A percentile compares a stretch with the other conserved stretches of the same genome.
phyloP scores from a whole-genome alignment of 257 asterid genomes.

The Przewalskia tangutica region DNA sequence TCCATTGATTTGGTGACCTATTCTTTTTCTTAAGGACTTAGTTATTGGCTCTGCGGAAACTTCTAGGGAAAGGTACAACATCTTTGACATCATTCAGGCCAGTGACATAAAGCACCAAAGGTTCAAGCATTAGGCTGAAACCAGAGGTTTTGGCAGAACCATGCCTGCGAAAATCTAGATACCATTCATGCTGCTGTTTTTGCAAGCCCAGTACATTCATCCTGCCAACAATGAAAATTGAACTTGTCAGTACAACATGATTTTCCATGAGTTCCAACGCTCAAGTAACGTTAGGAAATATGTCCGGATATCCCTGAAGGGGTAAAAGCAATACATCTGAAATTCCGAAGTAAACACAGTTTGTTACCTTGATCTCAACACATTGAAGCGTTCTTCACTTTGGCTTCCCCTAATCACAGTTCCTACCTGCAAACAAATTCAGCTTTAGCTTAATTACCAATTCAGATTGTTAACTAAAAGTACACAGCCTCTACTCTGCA shows the following conservation, averaged over 20 bases:
- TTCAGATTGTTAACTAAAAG: neutral
- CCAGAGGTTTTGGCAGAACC: slow-evolving; percentile 61
- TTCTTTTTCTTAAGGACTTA: slow-evolving; percentile 11
- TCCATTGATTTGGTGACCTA: neutral
- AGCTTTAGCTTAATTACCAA: neutral
- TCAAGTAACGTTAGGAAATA: neutral
- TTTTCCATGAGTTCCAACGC: neutral
- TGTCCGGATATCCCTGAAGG: neutral
- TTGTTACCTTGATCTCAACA: slow-evolving; percentile 49
- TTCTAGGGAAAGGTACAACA: slow-evolving; percentile 76
- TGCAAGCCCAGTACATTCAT: slow-evolving; percentile 49
- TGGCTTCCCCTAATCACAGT: slow-evolving; percentile 70
- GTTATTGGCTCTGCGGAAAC: slow-evolving; percentile 47
- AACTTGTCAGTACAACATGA: neutral
- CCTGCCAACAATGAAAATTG: slow-evolving; percentile 22
- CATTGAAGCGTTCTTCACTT: slow-evolving; percentile 60
- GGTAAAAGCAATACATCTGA: neutral
- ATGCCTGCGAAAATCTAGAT: slow-evolving; percentile 63
- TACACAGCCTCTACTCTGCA: neutral
- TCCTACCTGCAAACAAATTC: slow-evolving; percentile 47
- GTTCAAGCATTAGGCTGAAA: slow-evolving; percentile 53
- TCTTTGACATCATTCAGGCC: slow-evolving; percentile 84
- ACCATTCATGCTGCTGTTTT: slow-evolving; percentile 69
- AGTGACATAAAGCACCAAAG: slow-evolving; percentile 61
- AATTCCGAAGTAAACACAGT: neutral